Conservation (phyloP, 768 basidiomycete genomes). For the Kwoniella botswanensis region DNA sequence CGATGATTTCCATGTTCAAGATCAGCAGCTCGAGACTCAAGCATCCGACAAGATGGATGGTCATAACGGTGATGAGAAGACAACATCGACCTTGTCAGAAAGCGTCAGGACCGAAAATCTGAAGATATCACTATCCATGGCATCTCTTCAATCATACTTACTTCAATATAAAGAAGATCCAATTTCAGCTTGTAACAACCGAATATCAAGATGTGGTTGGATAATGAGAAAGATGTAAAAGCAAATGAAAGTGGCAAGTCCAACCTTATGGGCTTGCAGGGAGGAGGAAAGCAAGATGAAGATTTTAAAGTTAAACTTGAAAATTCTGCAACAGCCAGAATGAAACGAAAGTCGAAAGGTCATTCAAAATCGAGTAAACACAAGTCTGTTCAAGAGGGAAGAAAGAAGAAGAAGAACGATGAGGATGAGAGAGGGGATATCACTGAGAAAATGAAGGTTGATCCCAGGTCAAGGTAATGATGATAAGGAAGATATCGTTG, state of each 20-base stretch:
- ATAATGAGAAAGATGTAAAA: not conserved
- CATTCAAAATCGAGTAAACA: not conserved
- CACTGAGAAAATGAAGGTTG: too few species aligned
- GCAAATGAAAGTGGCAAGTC: not conserved
- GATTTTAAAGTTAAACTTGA: not conserved
- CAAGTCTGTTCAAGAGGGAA: not conserved
- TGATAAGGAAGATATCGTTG: too few species aligned
- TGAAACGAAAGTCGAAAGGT: not conserved
- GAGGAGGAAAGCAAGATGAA: not conserved
- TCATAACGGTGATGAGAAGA: too few species aligned
- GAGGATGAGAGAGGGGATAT: too few species aligned
- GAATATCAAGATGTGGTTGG: not conserved
- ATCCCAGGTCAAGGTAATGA: too few species aligned
- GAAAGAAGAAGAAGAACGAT: not conserved
- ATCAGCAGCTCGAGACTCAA: too few species aligned
- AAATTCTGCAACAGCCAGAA: not conserved
- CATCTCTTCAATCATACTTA: constrained; percentile 82
- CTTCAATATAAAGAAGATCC: constrained; percentile 73
- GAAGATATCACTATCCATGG: constrained; percentile 69
- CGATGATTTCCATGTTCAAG: not conserved
- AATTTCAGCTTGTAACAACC: constrained; percentile 63
- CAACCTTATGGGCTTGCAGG: not conserved
- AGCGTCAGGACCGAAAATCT: not conserved
- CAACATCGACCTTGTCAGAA: not conserved
- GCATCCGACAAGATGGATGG: too few species aligned